Evolutionary conservation across 2,329 filamentous ascomycete genomes (phyloP).

Genomic region (Claviceps humidiphila): DNA sequence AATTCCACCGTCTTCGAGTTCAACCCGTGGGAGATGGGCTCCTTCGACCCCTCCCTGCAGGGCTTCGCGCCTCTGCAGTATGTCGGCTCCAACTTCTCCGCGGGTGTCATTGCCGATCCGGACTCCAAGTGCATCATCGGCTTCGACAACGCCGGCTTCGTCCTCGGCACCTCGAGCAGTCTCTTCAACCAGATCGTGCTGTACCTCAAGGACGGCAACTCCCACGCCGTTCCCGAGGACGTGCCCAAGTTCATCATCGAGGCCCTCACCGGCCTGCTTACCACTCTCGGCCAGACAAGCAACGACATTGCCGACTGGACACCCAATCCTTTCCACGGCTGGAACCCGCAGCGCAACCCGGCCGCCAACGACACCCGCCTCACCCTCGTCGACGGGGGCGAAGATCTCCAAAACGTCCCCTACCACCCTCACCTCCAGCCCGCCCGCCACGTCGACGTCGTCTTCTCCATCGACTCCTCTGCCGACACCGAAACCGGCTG

Average conservation of each 20-base stretch:
- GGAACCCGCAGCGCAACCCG: constrained; percentile 31
- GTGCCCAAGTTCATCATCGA: constrained; percentile 28
- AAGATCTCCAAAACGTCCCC: constrained; percentile 69
- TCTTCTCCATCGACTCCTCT: constrained; percentile 52
- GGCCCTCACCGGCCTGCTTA: constrained; percentile 36
- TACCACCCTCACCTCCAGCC: constrained; percentile 48
- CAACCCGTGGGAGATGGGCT: constrained; percentile 52
- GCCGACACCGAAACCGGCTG: constrained; percentile 45
- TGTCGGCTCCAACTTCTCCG: constrained; percentile 43
- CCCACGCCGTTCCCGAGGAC: constrained; percentile 36
- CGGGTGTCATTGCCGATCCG: constrained; percentile 32
- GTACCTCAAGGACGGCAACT: constrained; percentile 44
- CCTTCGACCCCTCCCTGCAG: constrained; percentile 44
- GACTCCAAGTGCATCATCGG: constrained; percentile 37
- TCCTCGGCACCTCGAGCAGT: constrained; percentile 72
- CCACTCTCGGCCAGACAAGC: constrained; percentile 40
- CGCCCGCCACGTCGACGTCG: constrained; percentile 42
- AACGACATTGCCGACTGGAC: constrained; percentile 64
- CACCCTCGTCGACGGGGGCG: constrained; percentile 68
- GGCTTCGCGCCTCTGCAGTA: constrained; percentile 49
- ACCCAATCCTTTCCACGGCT: constrained; percentile 46
- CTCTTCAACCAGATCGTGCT: constrained; percentile 63
- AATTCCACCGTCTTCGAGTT: constrained; percentile 55
- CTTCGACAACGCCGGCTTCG: constrained; percentile 66
- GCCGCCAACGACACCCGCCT: constrained; percentile 36